Conservation (phyloP, 495 filamentous ascomycete genomes). For the Penicillium salamii region DNA sequence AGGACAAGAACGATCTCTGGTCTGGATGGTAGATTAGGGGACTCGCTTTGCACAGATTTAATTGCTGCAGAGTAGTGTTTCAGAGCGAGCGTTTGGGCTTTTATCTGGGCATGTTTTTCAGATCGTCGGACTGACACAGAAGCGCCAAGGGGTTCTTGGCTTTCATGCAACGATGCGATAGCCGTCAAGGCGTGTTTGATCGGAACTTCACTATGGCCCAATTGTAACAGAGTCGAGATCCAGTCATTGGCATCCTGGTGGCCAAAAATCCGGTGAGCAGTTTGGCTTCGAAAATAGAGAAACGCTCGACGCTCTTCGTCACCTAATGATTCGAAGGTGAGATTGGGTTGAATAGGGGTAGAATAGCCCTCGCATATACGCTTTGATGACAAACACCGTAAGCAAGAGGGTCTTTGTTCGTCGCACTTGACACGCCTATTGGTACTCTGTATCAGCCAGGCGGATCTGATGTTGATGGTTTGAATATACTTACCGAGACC, state of each 20-base stretch:
- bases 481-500: not conserved
- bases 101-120: conserved; percentile 1
- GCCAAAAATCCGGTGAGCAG: conserved; percentile 7
- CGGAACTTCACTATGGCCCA: conserved; percentile 1
- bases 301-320: conserved; percentile 11
- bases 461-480: not conserved
- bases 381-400: conserved; percentile 1
- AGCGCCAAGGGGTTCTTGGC: not conserved
- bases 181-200: conserved; percentile 11
- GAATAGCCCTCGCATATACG: conserved; percentile 9
- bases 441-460: not conserved
- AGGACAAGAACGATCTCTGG: conserved; percentile 5
- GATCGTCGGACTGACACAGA: not conserved
- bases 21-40: not conserved
- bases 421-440: conserved; percentile 7
- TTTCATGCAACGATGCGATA: conserved; percentile 14
- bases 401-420: conserved; percentile 3
- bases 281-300: conserved; percentile 3
- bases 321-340: not conserved
- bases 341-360: not conserved
- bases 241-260: conserved; percentile 2
- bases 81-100: conserved; percentile 2
- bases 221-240: conserved; percentile 3
- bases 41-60: not conserved
- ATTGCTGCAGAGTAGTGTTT: conserved; percentile 6